Conservation (phyloP, 805 yeast species). For the Ogataea pignaliae region DNA sequence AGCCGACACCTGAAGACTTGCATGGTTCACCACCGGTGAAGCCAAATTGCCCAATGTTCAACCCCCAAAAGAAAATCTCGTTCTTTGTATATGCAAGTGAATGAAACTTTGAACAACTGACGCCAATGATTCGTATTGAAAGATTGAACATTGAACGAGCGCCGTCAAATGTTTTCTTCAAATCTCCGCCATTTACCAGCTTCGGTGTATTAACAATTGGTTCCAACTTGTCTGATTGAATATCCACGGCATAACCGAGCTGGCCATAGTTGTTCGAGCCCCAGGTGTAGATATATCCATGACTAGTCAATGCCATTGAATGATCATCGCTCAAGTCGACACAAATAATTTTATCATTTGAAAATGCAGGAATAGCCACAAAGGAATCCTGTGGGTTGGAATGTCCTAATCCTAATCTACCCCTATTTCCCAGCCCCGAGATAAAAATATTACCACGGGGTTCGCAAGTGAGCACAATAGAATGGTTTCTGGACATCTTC, state of each 20-base stretch:
- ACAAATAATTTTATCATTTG: slow-evolving; percentile 26
- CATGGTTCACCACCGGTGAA: slow-evolving; percentile 24
- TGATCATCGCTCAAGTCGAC: slow-evolving; percentile 64
- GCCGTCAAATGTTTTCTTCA: slow-evolving; percentile 28
- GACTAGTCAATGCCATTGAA: slow-evolving; percentile 49
- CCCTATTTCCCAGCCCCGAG: slow-evolving; percentile 66
- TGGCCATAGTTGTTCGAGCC: slow-evolving; percentile 71
- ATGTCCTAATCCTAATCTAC: slow-evolving; percentile 62
- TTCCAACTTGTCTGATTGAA: slow-evolving; percentile 21
- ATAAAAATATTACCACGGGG: slow-evolving; percentile 43
- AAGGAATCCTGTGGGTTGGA: slow-evolving; percentile 39
- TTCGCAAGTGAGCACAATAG: slow-evolving; percentile 53
- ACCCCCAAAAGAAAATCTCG: slow-evolving; percentile 66
- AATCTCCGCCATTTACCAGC: slow-evolving; percentile 37
- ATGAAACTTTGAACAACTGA: slow-evolving; percentile 65
- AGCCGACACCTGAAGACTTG: slow-evolving; percentile 12
- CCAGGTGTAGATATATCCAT: slow-evolving; percentile 67
- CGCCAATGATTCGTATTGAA: slow-evolving; percentile 33
- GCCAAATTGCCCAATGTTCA: slow-evolving; percentile 81
- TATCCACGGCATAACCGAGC: slow-evolving; percentile 47
- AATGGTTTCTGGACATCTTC: slow-evolving; percentile 60
- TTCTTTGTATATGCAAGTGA: slow-evolving; percentile 53
- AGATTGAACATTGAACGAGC: slow-evolving; percentile 1
- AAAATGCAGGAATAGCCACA: slow-evolving; percentile 37
- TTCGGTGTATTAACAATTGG: slow-evolving; percentile 33